phyloP scores from a whole-genome alignment of 495 filamentous ascomycete species.

The Letharia lupina region DNA sequence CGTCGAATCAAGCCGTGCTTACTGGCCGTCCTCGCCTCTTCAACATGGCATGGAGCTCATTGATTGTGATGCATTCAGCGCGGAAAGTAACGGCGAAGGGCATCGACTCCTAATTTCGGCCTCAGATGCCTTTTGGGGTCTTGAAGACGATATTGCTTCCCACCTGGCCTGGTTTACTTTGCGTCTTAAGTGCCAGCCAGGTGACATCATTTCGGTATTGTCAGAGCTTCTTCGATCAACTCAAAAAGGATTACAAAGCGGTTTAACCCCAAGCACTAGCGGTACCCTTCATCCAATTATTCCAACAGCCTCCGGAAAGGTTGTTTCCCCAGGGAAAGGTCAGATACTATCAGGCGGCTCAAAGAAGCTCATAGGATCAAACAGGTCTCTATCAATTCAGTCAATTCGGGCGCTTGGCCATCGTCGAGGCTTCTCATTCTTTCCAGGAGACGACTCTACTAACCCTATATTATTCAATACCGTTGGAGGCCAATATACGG shows the following conservation, averaged over 20 bases:
- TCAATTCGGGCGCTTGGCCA: background rate
- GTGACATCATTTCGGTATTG: too few species aligned
- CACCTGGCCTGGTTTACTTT: background rate
- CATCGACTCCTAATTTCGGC: background rate
- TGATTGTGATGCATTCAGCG: background rate
- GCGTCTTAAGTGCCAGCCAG: background rate
- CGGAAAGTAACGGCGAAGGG: background rate
- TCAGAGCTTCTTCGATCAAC: background rate
- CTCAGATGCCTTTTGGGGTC: background rate
- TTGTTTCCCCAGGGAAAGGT: background rate
- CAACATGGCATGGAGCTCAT: background rate
- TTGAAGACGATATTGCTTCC: background rate
- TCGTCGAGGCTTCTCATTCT: slow-evolving; percentile 10
- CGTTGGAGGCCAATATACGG: background rate
- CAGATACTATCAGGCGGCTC: background rate
- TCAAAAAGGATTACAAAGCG: background rate
- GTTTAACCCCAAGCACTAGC: background rate
- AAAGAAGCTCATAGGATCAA: background rate
- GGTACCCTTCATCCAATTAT: background rate
- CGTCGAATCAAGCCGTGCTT: too few species aligned
- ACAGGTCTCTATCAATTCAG: too few species aligned
- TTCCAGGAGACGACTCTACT: slow-evolving; percentile 4
- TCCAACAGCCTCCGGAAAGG: background rate
- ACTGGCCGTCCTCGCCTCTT: background rate
- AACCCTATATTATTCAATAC: too few species aligned